These are phyloP conservation scores for Moesziomyces globuligerus DNA, from an alignment of 1,284 basidiomycete species.

Conservation along the genomic window DNA sequence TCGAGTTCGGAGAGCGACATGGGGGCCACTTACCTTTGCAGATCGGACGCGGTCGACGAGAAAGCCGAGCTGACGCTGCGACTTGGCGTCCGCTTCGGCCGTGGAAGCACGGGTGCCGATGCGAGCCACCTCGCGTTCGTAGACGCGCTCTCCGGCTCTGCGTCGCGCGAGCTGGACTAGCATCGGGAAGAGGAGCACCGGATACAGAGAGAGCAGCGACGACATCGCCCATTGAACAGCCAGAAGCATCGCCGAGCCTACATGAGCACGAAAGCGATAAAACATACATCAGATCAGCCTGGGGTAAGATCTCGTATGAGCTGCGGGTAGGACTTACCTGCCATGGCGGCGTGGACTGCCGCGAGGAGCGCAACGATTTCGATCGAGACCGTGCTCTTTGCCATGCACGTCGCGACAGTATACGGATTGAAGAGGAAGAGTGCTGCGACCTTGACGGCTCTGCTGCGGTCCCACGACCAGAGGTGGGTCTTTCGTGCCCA, in stretches of 20 bases:
- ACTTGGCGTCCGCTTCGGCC: conserved; percentile 11
- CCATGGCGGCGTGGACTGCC: conserved; percentile 77
- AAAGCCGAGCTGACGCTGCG: conserved; percentile 41
- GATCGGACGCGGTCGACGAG: conserved; percentile 56
- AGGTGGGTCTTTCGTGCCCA: conserved; percentile 28
- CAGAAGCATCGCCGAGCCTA: conserved; percentile 29
- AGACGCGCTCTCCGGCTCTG: conserved; percentile 69
- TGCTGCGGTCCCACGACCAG: conserved; percentile 38
- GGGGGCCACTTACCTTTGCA: conserved; percentile 15
- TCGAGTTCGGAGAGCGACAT: background rate
- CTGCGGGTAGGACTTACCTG: conserved; percentile 70
- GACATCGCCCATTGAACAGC: conserved; percentile 21
- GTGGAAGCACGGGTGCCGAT: conserved; percentile 18
- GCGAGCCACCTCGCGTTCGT: conserved; percentile 23
- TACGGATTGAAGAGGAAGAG: conserved; percentile 87
- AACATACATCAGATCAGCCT: background rate
- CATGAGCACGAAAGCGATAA: background rate
- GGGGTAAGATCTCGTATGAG: no score
- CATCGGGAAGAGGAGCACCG: conserved; percentile 76
- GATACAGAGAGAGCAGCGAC: conserved; percentile 69
- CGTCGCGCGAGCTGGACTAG: conserved; percentile 72
- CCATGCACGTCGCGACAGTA: conserved; percentile 79
- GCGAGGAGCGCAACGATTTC: conserved; percentile 79
- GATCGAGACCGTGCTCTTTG: conserved; percentile 81
- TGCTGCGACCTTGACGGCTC: conserved; percentile 38